These are phyloP conservation scores for Penicillium samsonianum DNA, from an alignment of 495 filamentous ascomycete genomes.

Conservation along the genomic window DNA sequence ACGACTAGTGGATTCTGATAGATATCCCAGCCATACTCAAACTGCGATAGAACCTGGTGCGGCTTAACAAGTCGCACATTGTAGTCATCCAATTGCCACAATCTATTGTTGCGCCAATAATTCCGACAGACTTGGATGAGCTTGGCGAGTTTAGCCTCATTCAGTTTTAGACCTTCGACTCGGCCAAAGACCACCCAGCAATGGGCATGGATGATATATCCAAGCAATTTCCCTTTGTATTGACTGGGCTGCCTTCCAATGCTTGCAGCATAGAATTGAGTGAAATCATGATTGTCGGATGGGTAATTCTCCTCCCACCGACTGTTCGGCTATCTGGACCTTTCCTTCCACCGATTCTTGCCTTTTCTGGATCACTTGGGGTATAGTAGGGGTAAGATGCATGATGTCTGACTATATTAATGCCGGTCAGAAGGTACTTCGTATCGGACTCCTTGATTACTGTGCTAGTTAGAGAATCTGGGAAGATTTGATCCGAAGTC, in stretches of 20 bases:
- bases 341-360: constrained; percentile 5
- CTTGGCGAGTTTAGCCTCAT: not conserved
- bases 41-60: too few relatives aligned
- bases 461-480: not conserved
- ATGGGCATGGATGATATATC: constrained; percentile 8
- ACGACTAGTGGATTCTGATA: too few relatives aligned
- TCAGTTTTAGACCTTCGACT: not conserved
- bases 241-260: too few relatives aligned
- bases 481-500: not conserved
- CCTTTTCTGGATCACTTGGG: constrained; percentile 4
- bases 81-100: not conserved
- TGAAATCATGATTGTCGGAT: too few relatives aligned
- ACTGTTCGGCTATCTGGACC: too few relatives aligned
- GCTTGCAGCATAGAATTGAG: too few relatives aligned
- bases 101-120: constrained; percentile 3
- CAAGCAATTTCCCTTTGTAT: too few relatives aligned
- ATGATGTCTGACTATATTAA: not conserved
- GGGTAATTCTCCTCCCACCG: not conserved
- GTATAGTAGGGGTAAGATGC: not conserved
- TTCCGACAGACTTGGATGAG: constrained; percentile 7
- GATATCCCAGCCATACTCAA: too few relatives aligned
- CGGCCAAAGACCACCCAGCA: constrained; percentile 9
- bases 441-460: constrained; percentile 7
- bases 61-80: too few relatives aligned
- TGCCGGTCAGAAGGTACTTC: constrained; percentile 9